Evolutionary conservation across 768 basidiomycete genomes (phyloP), one percentile per base, ranked within the genome.

Genomic region (Austroboletus eburneus): DNA sequence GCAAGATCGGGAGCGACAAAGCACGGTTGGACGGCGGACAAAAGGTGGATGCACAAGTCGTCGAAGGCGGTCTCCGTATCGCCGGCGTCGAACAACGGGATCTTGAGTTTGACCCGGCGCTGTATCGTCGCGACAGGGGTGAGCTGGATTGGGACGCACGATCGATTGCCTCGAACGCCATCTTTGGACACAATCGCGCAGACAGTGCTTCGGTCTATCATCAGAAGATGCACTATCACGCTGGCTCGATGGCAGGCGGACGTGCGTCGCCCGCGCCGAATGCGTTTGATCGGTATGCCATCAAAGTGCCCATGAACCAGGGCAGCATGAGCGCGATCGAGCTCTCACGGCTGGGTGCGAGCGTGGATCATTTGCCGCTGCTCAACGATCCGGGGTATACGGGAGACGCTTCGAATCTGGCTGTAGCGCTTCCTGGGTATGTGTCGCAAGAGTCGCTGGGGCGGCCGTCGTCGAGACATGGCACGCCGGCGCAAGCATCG

Each of bases 121-220:
- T 87, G 17, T 92, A 91, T 57, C 77, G 75, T 54, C 81, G 87
- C 14, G 90, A 92, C 60, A 75, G 86, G 49, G 90, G 88, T 43
- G 90, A 95, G 64, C 61, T 83, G 39, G 91, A 94, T 57, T 95
- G 89, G 91, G 93, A 96, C 55, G 74, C 76, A 37, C 80, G 83
- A 8, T 91, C 89, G 0, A 72, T 91, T 54, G 75, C 81, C 6
- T 83, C 83, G 9, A 73, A 76, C 0, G 75, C 72, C 22, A 57
- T 83, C 39, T 69, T 85, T 38, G 64, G 58, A 29, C 76, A 78
- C 36, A 48, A 46, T 13, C 57, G 48, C 5, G 51, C 40, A 8
- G 72, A 72, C 43, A 67, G 68, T 18, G 62, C 68, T 1, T 72
- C 75, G 5, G 51, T 73, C 5, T 64, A 73, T n/a, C 66, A 68